Conservation (phyloP, 1,139 yeast genomes). For the Yamadazyma aaseri region DNA sequence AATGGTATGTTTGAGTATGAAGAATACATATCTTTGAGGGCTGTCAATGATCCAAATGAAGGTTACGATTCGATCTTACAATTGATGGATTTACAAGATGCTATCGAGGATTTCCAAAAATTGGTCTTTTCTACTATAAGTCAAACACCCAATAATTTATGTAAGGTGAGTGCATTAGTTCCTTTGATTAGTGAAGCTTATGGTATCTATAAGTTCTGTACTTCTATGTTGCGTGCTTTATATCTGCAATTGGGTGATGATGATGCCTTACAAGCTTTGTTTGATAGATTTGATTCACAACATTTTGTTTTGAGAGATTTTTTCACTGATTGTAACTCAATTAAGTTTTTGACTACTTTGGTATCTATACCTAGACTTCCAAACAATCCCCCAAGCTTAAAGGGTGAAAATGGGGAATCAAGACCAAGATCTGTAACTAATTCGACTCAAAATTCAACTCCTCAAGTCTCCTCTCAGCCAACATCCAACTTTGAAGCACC, state of each 20-base stretch:
- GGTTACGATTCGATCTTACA: conserved; percentile 90
- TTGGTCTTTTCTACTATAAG: conserved; percentile 73
- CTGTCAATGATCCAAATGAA: conserved; percentile 92
- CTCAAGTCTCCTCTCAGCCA: conserved; percentile 34
- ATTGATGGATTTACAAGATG: conserved; percentile 82
- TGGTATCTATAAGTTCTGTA: conserved; percentile 86
- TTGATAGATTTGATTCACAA: conserved; percentile 74
- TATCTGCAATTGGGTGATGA: conserved; percentile 73
- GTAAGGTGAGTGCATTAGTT: conserved; percentile 83
- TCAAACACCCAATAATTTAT: conserved; percentile 66
- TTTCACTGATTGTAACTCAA: conserved; percentile 86
- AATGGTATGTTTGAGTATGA: conserved; percentile 96
- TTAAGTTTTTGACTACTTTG: conserved; percentile 78
- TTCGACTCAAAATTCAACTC: conserved; percentile 20
- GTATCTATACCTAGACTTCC: conserved; percentile 85
- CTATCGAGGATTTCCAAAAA: conserved; percentile 76
- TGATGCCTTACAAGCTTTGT: conserved; percentile 74
- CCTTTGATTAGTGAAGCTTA: conserved; percentile 93
- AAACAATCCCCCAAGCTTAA: conserved; percentile 64
- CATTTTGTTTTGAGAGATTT: conserved; percentile 79
- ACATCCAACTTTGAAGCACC: conserved; percentile 28
- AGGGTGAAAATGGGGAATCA: conserved; percentile 32
- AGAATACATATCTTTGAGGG: conserved; percentile 84
- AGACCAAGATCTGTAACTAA: conserved; percentile 39
- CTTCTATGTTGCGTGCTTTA: conserved; percentile 90